Conservation (phyloP, 441 rosid genomes). For the Theobroma grandiflorum region DNA sequence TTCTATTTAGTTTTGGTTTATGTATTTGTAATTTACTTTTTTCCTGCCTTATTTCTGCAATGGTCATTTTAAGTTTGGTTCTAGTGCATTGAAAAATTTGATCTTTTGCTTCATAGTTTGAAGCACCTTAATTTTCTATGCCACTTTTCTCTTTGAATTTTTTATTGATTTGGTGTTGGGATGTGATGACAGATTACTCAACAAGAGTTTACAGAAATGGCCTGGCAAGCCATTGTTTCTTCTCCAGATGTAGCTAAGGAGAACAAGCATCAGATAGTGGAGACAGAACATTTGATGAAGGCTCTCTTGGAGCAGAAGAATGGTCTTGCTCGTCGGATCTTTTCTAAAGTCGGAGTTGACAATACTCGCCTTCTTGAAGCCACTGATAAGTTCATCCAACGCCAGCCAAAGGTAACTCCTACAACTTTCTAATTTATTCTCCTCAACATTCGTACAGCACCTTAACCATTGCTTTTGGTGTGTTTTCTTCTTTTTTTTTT, state of each 20-base stretch:
- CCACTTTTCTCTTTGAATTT: constrained; percentile 4
- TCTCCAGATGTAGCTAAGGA: constrained; percentile 96
- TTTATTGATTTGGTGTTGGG: constrained; percentile 15
- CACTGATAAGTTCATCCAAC: constrained; percentile 86
- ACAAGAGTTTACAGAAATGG: constrained; percentile 98
- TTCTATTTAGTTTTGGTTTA: background rate
- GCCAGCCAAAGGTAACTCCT: constrained; percentile 87
- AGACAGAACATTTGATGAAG: constrained; percentile 98
- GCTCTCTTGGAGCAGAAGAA: constrained; percentile 97
- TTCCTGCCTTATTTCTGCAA: background rate
- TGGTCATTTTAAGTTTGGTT: background rate
- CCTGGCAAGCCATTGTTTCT: constrained; percentile 97
- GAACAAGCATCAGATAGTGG: constrained; percentile 97
- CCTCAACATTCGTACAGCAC: background rate
- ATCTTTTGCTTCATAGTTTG: background rate
- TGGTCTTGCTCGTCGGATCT: constrained; percentile 95
- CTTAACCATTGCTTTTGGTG: background rate
- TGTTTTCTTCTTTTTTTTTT: background rate
- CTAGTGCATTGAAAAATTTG: background rate
- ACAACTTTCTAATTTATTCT: background rate
- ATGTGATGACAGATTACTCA: constrained; percentile 74
- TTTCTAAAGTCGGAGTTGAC: constrained; percentile 87
- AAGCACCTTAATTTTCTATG: background rate
- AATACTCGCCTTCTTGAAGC: constrained; percentile 92
- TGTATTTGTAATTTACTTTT: constrained; percentile 3